Evolutionary conservation across 2,329 filamentous ascomycete genomes (phyloP).

Genomic region (Fusarium piperis): DNA sequence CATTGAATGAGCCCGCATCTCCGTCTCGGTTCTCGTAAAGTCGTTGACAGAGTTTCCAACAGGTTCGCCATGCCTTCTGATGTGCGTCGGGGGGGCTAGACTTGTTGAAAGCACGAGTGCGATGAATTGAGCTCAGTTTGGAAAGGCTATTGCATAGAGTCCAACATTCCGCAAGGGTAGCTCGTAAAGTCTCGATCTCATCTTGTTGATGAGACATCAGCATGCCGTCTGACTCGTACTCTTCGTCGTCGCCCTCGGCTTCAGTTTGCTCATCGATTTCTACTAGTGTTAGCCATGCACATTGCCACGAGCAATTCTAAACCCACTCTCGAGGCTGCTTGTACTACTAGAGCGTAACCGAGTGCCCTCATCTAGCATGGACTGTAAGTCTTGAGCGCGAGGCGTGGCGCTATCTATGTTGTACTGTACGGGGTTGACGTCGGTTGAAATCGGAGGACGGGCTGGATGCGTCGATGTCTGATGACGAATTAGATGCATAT

Average conservation of each 20-base stretch:
- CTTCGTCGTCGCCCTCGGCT: conserved; percentile 63
- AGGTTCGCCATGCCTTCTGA: conserved; percentile 91
- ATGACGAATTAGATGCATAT: conserved; percentile 10
- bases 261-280: conserved; percentile 67
- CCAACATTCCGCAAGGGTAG: conserved; percentile 89
- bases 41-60: conserved; percentile 91
- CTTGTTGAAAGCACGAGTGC: conserved; percentile 80
- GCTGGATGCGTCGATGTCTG: conserved; percentile 51
- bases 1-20: conserved; percentile 70
- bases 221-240: conserved; percentile 57
- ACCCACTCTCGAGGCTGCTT: conserved; percentile 81
- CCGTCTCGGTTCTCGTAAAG: conserved; percentile 85
- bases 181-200: conserved; percentile 75
- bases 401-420: conserved; percentile 79
- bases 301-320: not conserved
- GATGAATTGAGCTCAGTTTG: conserved; percentile 83
- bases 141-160: conserved; percentile 91
- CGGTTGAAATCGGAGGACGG: conserved; percentile 79
- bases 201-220: conserved; percentile 58
- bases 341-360: conserved; percentile 72
- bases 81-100: conserved; percentile 80
- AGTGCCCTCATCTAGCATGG: conserved; percentile 68
- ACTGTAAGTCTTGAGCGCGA: conserved; percentile 82
- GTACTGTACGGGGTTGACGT: conserved; percentile 73
- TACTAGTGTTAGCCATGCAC: conserved; percentile 41